A percentile compares a stretch with the other conserved stretches of the same genome.
Evolutionary conservation across 495 filamentous ascomycete genomes (phyloP).

Genomic region (Jackrogersella multiformis): DNA sequence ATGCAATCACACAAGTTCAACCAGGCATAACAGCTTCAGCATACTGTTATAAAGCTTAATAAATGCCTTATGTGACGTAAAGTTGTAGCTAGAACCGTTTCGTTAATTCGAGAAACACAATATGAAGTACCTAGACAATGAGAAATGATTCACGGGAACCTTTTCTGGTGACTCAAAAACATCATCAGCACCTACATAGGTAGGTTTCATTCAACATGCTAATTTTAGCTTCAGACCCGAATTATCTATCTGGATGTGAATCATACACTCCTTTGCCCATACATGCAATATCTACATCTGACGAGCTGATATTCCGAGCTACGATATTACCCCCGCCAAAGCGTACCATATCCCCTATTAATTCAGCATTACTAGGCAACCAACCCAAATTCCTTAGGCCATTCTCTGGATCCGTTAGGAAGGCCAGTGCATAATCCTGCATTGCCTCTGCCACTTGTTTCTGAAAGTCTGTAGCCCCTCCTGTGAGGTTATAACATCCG

Average conservation of each 20-base stretch:
- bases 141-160: too few species aligned
- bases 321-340: slow-evolving; percentile 23
- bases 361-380: slow-evolving; percentile 6
- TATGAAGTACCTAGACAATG: too few species aligned
- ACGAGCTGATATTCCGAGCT: slow-evolving; percentile 31
- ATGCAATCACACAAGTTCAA: too few species aligned
- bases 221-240: background rate
- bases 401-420: slow-evolving; percentile 53
- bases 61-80: too few species aligned
- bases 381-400: slow-evolving; percentile 45
- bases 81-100: too few species aligned
- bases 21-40: too few species aligned
- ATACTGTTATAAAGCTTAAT: too few species aligned
- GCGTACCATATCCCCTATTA: slow-evolving; percentile 26
- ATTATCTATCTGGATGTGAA: slow-evolving; percentile 15
- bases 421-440: slow-evolving; percentile 57
- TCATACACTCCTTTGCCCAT: slow-evolving; percentile 31
- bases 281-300: slow-evolving; percentile 40
- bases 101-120: too few species aligned
- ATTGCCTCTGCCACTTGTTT: slow-evolving; percentile 50
- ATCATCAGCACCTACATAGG: too few species aligned
- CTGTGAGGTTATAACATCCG: slow-evolving; percentile 50
- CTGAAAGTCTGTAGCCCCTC: slow-evolving; percentile 47
- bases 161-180: too few species aligned
- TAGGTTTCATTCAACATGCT: background rate